Base-by-base conservation (phyloP, 306 rosid species). In the Canavalia gladiata region DNA sequence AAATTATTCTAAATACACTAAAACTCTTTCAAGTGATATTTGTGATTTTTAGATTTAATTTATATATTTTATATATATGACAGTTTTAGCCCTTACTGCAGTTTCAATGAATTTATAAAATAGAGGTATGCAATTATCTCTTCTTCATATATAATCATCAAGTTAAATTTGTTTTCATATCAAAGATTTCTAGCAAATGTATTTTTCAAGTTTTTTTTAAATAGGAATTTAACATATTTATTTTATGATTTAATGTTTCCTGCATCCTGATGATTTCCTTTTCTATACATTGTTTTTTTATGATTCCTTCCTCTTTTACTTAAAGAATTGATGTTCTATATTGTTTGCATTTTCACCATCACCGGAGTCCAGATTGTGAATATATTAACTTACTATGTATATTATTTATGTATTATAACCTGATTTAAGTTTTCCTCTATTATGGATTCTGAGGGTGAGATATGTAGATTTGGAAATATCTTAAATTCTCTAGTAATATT, bases 401-500 rank as follows among this genome's bases (percentile, higher is more conserved):
- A 54, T 12, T 49, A 54, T 12, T 60, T 74, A 59, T 85, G 52
- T 54, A 5, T 72, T 55, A 73, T 55, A 55, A 69, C 73, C 64
- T 58, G 68, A 52, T 58, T 63, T 82, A 90, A 98, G 99, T 78
- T 88, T 83, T 90, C 94, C 55, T 91, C 96, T 78, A 6, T 89
- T 50, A 37, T 30, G 63, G 92, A 89, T 63, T 95, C 96, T 58
- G 88, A 90, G 85, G 84, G 75, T 81, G 98, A 95, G 79, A 88
- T 93, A 81, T 86, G 86, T 41, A 92, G 89, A 47, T 97, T 95
- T 68, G 98, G 93, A 87, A 84, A 74, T 64, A 84, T 83, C 83
- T 70, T 95, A 89, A 97, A 93, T 77, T 89, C 96, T 3, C 86
- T 81, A 96, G 99, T 90, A 87, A 78, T 62, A 50, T 66, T 76